Percentiles rank a stretch among this genome's conserved stretches.
These are phyloP conservation scores for Fusarium sp. DNA, from an alignment of 2,329 filamentous ascomycete species.

Conservation along the genomic window DNA sequence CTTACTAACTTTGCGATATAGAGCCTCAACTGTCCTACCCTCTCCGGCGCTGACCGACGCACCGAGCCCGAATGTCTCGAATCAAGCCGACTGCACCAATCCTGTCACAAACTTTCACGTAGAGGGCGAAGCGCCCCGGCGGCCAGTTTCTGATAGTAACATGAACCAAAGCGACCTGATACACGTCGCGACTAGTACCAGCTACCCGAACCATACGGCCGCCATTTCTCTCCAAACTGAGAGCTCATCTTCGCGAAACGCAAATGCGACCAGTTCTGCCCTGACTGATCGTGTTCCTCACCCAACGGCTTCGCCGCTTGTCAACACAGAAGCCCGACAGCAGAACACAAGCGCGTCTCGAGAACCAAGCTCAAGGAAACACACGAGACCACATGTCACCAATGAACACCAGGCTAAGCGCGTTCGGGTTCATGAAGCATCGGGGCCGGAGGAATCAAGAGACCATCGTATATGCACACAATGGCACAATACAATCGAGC, in stretches of 20 bases:
- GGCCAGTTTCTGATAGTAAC: conserved; percentile 16
- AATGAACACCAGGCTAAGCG: conserved; percentile 30
- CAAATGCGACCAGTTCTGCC: not conserved
- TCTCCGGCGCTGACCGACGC: conserved; percentile 75
- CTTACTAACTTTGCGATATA: conserved; percentile 40
- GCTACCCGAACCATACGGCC: conserved; percentile 2
- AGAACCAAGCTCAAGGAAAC: conserved; percentile 1
- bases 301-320: conserved; percentile 1
- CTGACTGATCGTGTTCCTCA: conserved; percentile 2
- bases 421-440: conserved; percentile 18
- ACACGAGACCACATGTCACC: not conserved
- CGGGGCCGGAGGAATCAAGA: not conserved
- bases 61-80: conserved; percentile 60
- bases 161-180: conserved; percentile 18
- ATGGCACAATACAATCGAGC: conserved; percentile 28
- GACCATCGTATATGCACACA: conserved; percentile 7
- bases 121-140: conserved; percentile 18
- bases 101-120: conserved; percentile 25
- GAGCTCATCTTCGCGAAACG: conserved; percentile 4
- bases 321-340: not conserved
- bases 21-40: conserved; percentile 60
- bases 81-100: conserved; percentile 53
- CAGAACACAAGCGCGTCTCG: not conserved
- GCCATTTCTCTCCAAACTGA: conserved; percentile 7
- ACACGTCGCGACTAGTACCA: conserved; percentile 21